Conservation (phyloP, 2,329 filamentous ascomycete genomes). For the Chaetomium globosum region DNA sequence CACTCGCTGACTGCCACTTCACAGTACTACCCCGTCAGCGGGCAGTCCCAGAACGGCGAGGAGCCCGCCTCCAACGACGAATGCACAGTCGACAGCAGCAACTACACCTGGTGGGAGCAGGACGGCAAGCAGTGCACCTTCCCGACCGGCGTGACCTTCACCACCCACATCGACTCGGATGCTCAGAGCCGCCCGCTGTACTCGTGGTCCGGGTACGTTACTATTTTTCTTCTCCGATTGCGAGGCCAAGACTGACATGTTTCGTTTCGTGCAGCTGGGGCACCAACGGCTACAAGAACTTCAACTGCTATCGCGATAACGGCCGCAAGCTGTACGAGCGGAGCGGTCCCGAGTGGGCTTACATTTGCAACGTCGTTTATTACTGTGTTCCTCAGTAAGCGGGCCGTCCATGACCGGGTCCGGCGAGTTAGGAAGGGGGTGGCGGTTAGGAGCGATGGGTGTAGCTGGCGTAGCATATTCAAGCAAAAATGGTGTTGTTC, state of each 20-base stretch:
- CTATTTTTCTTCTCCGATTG: too few species aligned
- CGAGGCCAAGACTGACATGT: background rate
- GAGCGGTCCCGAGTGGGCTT: slow-evolving; percentile 17
- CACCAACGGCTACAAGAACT: slow-evolving; percentile 23
- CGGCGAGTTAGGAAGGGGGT: background rate
- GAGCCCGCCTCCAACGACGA: background rate
- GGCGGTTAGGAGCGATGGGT: background rate
- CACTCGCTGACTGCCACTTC: background rate
- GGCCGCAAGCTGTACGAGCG: slow-evolving; percentile 7
- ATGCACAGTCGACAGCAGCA: slow-evolving; percentile 12
- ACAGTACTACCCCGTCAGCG: slow-evolving; percentile 20
- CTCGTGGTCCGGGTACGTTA: slow-evolving; percentile 22
- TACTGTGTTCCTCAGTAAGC: slow-evolving; percentile 21
- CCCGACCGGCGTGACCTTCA: slow-evolving; percentile 10
- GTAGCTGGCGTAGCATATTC: background rate
- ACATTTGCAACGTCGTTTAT: slow-evolving; percentile 7
- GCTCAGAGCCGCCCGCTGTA: slow-evolving; percentile 14
- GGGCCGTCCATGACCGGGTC: background rate
- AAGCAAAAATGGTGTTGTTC: background rate
- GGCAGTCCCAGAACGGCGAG: slow-evolving; percentile 13
- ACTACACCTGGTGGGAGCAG: slow-evolving; percentile 24
- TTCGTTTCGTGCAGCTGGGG: slow-evolving; percentile 8
- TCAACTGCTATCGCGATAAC: slow-evolving; percentile 21
- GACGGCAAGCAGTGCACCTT: slow-evolving; percentile 16
- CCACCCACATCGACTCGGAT: slow-evolving; percentile 17